These are phyloP conservation scores for Cercospora sesami DNA, from an alignment of 2,329 filamentous ascomycete species.

Conservation along the genomic window DNA sequence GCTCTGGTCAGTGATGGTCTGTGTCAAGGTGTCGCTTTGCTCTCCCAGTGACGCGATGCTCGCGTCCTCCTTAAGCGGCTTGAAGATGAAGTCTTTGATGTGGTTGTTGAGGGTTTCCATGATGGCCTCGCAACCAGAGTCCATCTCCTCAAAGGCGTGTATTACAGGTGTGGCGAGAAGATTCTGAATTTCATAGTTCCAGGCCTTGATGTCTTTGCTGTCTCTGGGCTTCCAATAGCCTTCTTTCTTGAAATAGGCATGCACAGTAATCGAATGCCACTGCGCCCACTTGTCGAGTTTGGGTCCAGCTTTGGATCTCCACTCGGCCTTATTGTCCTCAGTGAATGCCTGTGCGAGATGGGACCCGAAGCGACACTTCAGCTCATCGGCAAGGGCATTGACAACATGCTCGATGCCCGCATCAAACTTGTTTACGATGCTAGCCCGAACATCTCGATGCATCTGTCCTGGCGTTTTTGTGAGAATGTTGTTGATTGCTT, in stretches of 20 bases:
- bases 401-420: neutral
- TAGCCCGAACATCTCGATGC: slow-evolving; percentile 8
- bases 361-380: neutral
- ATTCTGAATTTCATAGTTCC: slow-evolving; percentile 13
- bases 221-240: slow-evolving; percentile 9
- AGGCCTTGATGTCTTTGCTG: neutral
- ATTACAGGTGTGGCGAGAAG: neutral
- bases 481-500: slow-evolving; percentile 9
- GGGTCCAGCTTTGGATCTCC: neutral
- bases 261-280: slow-evolving; percentile 2
- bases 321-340: neutral
- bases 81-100: slow-evolving; percentile 4
- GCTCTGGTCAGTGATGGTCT: neutral
- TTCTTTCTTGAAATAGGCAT: slow-evolving; percentile 13
- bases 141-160: neutral
- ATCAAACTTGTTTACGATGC: neutral
- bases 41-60: neutral
- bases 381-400: neutral
- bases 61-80: neutral
- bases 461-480: slow-evolving; percentile 8
- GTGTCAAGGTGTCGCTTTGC: too few relatives aligned
- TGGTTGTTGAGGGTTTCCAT: neutral
- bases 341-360: neutral
- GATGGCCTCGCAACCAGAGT: neutral
- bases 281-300: slow-evolving; percentile 13